phyloP scores from a whole-genome alignment of 495 filamentous ascomycete genomes.

The Penicillium chermesinum region DNA sequence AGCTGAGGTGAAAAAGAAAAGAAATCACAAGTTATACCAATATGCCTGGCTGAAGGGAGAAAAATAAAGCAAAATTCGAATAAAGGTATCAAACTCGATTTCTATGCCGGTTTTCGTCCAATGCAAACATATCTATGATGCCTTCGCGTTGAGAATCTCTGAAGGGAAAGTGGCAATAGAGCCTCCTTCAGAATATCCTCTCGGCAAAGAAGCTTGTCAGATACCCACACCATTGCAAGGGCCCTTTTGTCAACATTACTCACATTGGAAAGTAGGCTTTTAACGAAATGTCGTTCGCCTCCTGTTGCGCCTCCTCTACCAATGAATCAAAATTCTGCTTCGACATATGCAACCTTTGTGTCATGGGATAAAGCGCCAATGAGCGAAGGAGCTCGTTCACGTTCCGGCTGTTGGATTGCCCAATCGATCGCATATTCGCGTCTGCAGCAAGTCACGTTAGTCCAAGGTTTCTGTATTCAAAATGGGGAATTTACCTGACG shows the following conservation, averaged over 20 bases:
- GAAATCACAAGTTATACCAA: not conserved
- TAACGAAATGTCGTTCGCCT: constrained; percentile 58
- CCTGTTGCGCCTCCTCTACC: constrained; percentile 59
- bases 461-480: not conserved
- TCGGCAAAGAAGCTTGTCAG: not conserved
- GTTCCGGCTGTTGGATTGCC: constrained; percentile 55
- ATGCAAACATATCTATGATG: constrained; percentile 51
- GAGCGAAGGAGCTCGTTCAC: constrained; percentile 56
- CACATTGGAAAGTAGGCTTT: constrained; percentile 78
- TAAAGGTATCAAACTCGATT: not conserved
- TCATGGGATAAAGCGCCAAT: constrained; percentile 59
- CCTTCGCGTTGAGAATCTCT: not conserved
- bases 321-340: constrained; percentile 58
- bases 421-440: constrained; percentile 57
- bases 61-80: too few species aligned
- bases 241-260: constrained; percentile 21
- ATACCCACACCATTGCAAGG: not conserved
- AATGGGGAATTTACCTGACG: constrained; percentile 49
- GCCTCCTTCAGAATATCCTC: not conserved
- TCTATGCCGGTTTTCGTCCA: constrained; percentile 43
- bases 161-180: not conserved
- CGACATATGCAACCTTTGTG: constrained; percentile 53
- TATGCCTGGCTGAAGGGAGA: too few species aligned
- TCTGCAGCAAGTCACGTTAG: constrained; percentile 44
- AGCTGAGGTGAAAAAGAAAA: not conserved